phyloP scores from a whole-genome alignment of 108 stramenopile species.

The Nitzschia sp. region DNA sequence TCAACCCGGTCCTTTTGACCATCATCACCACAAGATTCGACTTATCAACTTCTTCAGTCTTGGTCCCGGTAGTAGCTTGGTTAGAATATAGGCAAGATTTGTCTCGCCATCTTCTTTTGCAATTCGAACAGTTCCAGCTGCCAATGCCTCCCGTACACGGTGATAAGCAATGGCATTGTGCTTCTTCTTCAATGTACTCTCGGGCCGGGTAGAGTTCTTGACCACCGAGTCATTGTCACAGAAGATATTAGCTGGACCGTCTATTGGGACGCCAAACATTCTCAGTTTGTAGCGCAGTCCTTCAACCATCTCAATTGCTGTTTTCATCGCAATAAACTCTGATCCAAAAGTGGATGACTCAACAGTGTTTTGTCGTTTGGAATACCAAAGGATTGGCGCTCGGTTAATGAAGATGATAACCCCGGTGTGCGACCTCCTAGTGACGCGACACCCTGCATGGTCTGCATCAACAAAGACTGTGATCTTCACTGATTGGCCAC shows the following conservation, averaged over 20 bases:
- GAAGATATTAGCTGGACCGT: constrained; percentile 39
- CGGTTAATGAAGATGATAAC: constrained; percentile 54
- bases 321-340: constrained; percentile 49
- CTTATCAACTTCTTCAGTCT: not conserved
- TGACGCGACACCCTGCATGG: constrained; percentile 52
- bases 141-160: constrained; percentile 34
- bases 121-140: constrained; percentile 36
- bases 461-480: constrained; percentile 54
- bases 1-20: no score
- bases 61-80: not conserved
- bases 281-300: constrained; percentile 51
- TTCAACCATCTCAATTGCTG: constrained; percentile 23
- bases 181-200: constrained; percentile 44
- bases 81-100: not conserved
- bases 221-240: constrained; percentile 50
- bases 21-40: not conserved
- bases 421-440: constrained; percentile 56
- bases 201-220: constrained; percentile 39
- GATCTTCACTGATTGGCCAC: constrained; percentile 16
- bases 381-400: constrained; percentile 51
- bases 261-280: constrained; percentile 52
- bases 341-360: constrained; percentile 58
- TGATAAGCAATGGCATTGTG: constrained; percentile 48
- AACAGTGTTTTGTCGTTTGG: constrained; percentile 59
- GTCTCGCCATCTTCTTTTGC: constrained; percentile 28